Percentiles rank a stretch among this genome's conserved stretches.
Evolutionary conservation across 164 flowering plant genomes (phyloP).

Genomic region (Malania oleifera): DNA sequence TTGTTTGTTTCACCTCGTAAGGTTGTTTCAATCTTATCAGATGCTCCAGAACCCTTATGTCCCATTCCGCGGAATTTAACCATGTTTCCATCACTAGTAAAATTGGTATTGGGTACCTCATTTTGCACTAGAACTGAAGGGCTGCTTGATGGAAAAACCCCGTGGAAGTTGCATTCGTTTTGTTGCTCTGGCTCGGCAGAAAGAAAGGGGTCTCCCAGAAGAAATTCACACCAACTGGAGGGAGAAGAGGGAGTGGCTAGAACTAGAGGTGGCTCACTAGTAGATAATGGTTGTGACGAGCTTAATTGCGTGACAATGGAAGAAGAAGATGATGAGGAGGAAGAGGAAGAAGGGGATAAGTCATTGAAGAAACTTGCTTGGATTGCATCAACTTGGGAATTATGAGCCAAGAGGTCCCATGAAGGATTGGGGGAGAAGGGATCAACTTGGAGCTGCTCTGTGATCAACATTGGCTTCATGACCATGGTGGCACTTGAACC

Average conservation of each 20-base stretch:
- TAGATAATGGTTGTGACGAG: slow-evolving; percentile 12
- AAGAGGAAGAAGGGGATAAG: slow-evolving; percentile 20
- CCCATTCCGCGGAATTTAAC: background rate
- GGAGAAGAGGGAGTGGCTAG: slow-evolving; percentile 32
- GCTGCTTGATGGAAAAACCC: slow-evolving; percentile 6
- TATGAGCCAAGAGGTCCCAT: slow-evolving; percentile 6
- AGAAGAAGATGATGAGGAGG: slow-evolving; percentile 25
- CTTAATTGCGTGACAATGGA: slow-evolving; percentile 8
- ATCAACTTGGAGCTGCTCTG: slow-evolving; percentile 10
- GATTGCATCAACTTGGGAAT: background rate
- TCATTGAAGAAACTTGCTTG: slow-evolving; percentile 18
- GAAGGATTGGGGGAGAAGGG: background rate
- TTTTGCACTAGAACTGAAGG: slow-evolving; percentile 7
- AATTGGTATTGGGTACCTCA: slow-evolving; percentile 4
- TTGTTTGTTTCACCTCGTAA: background rate
- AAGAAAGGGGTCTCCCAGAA: slow-evolving; percentile 26
- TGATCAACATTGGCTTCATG: background rate
- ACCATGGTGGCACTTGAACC: background rate
- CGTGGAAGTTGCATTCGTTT: background rate
- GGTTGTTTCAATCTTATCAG: background rate
- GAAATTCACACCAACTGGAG: slow-evolving; percentile 48
- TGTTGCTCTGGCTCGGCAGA: slow-evolving; percentile 13
- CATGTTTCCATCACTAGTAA: background rate
- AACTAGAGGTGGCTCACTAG: slow-evolving; percentile 16
- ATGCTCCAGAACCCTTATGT: background rate